phyloP scores from a whole-genome alignment of 768 basidiomycete genomes.

The Pleurotus ostreatus region DNA sequence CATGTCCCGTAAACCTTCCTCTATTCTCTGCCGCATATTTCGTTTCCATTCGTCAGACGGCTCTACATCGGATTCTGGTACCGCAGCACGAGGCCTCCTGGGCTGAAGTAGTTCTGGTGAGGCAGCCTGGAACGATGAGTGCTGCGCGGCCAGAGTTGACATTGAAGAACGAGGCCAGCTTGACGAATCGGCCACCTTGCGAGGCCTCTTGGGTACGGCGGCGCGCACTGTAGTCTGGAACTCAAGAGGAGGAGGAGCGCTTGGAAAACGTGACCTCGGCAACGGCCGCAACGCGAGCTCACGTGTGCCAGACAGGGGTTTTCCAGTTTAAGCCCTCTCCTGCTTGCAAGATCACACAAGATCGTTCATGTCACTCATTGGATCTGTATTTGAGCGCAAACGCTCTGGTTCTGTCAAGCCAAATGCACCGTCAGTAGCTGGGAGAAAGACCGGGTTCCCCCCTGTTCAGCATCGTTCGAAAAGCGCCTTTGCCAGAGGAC shows the following conservation, averaged over 20 bases:
- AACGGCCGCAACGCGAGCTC: too few species aligned
- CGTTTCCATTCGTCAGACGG: constrained; percentile 56
- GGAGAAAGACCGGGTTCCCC: constrained; percentile 54
- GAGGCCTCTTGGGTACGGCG: too few species aligned
- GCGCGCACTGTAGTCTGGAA: too few species aligned
- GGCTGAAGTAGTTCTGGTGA: not conserved
- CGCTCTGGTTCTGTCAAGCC: constrained; percentile 17
- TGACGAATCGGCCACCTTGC: not conserved
- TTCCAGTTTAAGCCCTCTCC: too few species aligned
- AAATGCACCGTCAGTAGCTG: constrained; percentile 21
- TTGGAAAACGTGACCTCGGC: too few species aligned
- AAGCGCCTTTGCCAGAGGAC: constrained; percentile 54
- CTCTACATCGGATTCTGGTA: constrained; percentile 30
- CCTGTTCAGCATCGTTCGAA: constrained; percentile 58
- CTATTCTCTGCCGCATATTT: constrained; percentile 42
- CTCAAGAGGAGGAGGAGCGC: too few species aligned
- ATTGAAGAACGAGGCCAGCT: constrained; percentile 6
- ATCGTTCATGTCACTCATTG: constrained; percentile 22
- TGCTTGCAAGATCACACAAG: too few species aligned
- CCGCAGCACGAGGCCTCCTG: constrained; percentile 1
- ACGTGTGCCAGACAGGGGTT: too few species aligned
- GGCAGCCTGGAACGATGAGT: not conserved
- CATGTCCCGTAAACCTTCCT: constrained; percentile 35
- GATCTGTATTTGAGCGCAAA: constrained; percentile 47
- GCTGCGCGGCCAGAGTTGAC: constrained; percentile 9